phyloP scores from a whole-genome alignment of 2,329 filamentous ascomycete species.

The Cladosporium sp. region DNA sequence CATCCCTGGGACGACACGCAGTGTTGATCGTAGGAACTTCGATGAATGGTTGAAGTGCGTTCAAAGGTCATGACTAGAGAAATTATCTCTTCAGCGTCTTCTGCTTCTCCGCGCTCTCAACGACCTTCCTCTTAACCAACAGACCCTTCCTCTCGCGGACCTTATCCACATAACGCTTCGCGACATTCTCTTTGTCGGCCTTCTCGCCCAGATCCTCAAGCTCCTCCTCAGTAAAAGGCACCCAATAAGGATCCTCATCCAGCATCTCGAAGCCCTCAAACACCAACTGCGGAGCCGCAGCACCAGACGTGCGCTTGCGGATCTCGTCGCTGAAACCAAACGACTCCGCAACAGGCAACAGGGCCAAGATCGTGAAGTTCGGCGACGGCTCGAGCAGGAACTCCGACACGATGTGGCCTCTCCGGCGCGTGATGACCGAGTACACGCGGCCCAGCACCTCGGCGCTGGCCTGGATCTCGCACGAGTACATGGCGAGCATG shows the following conservation, averaged over 20 bases:
- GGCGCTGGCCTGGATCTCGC: constrained; percentile 92
- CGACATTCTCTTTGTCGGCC: constrained; percentile 92
- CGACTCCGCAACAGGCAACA: constrained; percentile 88
- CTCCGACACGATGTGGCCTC: constrained; percentile 85
- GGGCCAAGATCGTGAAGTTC: constrained; percentile 89
- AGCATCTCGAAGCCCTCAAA: constrained; percentile 91
- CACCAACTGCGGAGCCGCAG: constrained; percentile 86
- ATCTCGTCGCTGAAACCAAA: constrained; percentile 98
- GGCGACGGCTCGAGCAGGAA: constrained; percentile 92
- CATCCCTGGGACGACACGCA: neutral
- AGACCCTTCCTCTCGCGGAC: constrained; percentile 86
- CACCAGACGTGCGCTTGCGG: constrained; percentile 86
- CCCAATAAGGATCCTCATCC: constrained; percentile 97
- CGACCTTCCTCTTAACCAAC: constrained; percentile 68
- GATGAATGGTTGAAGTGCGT: neutral
- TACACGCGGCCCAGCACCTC: constrained; percentile 96
- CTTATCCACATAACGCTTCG: constrained; percentile 91
- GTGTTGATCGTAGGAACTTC: neutral
- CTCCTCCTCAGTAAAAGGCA: constrained; percentile 93
- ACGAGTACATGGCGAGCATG: constrained; percentile 95
- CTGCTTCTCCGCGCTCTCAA: constrained; percentile 91
- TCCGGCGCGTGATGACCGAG: constrained; percentile 91
- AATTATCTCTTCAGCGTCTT: constrained; percentile 64
- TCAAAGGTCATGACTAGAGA: neutral
- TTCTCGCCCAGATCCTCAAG: constrained; percentile 93